phyloP scores from a whole-genome alignment of 129 eudicot genomes.

The Apium graveolens region DNA sequence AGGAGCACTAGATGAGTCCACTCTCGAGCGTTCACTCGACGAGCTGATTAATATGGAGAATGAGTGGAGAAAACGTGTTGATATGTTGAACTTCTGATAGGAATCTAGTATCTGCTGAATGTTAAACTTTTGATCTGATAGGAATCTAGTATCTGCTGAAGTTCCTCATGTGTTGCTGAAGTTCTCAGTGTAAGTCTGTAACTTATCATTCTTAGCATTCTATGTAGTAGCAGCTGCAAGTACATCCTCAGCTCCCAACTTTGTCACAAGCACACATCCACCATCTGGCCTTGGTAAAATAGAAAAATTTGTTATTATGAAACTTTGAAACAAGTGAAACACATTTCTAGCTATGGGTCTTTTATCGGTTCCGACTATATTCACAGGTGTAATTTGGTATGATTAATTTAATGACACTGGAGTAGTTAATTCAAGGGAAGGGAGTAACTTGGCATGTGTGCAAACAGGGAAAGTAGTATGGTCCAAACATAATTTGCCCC shows the following conservation, averaged over 20 bases:
- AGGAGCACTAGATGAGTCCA: neutral
- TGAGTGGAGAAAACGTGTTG: neutral
- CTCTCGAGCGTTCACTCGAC: neutral
- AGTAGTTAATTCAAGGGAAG: neutral
- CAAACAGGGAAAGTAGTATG: neutral
- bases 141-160: constrained; percentile 13
- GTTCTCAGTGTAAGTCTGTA: constrained; percentile 25
- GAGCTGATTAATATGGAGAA: neutral
- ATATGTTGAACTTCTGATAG: neutral
- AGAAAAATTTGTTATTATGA: neutral
- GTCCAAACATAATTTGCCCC: neutral
- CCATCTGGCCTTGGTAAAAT: neutral
- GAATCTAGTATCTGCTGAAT: neutral
- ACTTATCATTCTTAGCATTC: neutral
- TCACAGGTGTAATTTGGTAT: neutral
- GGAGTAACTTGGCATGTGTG: neutral
- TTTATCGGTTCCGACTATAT: too few relatives aligned
- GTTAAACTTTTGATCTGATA: too few relatives aligned
- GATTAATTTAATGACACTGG: neutral
- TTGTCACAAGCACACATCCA: neutral
- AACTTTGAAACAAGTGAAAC: too few relatives aligned
- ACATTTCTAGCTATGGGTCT: neutral
- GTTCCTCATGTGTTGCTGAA: constrained; percentile 47
- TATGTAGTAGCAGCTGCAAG: neutral
- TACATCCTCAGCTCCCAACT: neutral